Conservation (phyloP, 257 asterid genomes). For the Solanum etuberosum region DNA sequence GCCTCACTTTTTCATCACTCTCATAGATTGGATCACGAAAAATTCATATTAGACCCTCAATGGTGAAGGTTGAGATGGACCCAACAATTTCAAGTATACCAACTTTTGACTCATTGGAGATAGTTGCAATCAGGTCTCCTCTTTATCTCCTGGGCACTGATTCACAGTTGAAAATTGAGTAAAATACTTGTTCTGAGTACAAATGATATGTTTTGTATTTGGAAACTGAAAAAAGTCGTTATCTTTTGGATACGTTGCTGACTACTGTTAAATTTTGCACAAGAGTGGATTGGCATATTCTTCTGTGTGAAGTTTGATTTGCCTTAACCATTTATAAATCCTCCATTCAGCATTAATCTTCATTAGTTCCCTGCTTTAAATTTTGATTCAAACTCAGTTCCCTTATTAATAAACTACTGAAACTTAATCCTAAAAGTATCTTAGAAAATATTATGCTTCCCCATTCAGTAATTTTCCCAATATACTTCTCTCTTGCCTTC, state of each 20-base stretch:
- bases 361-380: not conserved
- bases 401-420: not conserved
- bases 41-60: conserved; percentile 74
- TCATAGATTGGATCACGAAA: conserved; percentile 45
- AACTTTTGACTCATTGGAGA: conserved; percentile 56
- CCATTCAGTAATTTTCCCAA: not conserved
- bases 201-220: not conserved
- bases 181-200: not conserved
- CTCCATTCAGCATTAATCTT: not conserved
- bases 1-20: not conserved
- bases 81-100: not conserved
- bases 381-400: not conserved
- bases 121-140: conserved; percentile 50
- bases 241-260: not conserved
- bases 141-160: not conserved
- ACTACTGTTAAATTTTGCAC: not conserved
- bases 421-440: not conserved
- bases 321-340: not conserved
- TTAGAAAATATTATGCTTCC: not conserved
- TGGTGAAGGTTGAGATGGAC: conserved; percentile 72
- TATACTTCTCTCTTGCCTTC: not conserved
- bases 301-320: not conserved
- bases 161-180: not conserved
- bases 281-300: not conserved
- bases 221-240: not conserved